phyloP scores from a whole-genome alignment of 306 rosid species.

The Malus sylvestris region DNA sequence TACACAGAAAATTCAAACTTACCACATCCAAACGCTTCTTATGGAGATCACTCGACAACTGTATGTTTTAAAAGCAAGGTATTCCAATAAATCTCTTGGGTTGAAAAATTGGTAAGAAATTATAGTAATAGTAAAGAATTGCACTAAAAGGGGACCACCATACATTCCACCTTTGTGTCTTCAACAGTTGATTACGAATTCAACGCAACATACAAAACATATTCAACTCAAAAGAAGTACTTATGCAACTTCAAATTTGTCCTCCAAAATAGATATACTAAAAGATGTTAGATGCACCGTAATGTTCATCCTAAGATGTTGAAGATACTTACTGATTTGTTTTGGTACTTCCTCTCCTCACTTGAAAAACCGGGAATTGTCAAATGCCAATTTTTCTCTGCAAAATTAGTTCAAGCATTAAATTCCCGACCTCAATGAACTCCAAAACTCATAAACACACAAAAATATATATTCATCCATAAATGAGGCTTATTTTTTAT shows the following conservation, averaged over 20 bases:
- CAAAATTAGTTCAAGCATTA: conserved; percentile 21
- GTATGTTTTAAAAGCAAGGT: conserved; percentile 30
- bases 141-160: neutral
- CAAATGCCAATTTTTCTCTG: conserved; percentile 88
- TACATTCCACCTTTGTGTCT: neutral
- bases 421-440: neutral
- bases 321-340: conserved; percentile 52
- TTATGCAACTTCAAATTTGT: neutral
- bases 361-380: conserved; percentile 83
- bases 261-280: neutral
- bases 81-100: conserved; percentile 15
- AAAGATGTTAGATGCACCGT: neutral
- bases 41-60: conserved; percentile 64
- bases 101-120: neutral
- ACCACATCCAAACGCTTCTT: conserved; percentile 81
- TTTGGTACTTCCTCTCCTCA: conserved; percentile 71
- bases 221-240: neutral
- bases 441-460: neutral
- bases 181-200: neutral
- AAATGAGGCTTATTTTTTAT: neutral
- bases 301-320: neutral
- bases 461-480: neutral
- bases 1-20: conserved; percentile 24
- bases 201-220: neutral
- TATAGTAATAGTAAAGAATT: neutral